A percentile compares a stretch with the other conserved stretches of the same genome.
Evolutionary conservation across 192 early-diverging fungal genomes (phyloP).

Genomic region (Chytriomyces confervae): DNA sequence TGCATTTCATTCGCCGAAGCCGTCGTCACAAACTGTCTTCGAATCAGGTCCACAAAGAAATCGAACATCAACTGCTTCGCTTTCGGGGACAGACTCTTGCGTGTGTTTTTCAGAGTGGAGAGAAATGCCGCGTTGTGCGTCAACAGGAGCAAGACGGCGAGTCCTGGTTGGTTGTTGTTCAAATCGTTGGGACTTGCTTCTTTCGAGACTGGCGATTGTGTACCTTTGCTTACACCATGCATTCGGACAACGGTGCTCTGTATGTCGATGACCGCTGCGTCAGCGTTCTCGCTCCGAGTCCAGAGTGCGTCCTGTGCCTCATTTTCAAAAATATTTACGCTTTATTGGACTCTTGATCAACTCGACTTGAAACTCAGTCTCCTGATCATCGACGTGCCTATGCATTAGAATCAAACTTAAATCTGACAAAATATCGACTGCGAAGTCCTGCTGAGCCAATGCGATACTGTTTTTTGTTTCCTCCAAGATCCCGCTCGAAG

Average conservation of each 20-base stretch:
- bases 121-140: conserved; percentile 41
- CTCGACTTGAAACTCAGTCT: too few relatives aligned
- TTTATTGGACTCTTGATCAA: too few relatives aligned
- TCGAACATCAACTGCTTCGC: conserved; percentile 38
- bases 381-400: too few relatives aligned
- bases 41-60: not conserved
- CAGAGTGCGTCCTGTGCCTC: too few relatives aligned
- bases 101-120: conserved; percentile 25
- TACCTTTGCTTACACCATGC: not conserved
- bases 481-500: too few relatives aligned
- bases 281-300: conserved; percentile 10
- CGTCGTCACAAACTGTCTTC: too few relatives aligned
- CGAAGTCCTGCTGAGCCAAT: too few relatives aligned
- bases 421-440: too few relatives aligned
- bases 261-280: conserved; percentile 12
- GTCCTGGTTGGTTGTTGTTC: conserved; percentile 16
- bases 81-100: conserved; percentile 27
- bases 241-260: conserved; percentile 16
- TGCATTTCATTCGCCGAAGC: too few relatives aligned
- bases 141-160: conserved; percentile 36
- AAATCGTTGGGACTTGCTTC: not conserved
- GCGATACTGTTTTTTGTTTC: too few relatives aligned
- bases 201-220: not conserved
- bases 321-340: too few relatives aligned
- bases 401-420: too few relatives aligned